These are phyloP conservation scores for Botrytis tulipae DNA, from an alignment of 2,329 filamentous ascomycete genomes.

Conservation along the genomic window DNA sequence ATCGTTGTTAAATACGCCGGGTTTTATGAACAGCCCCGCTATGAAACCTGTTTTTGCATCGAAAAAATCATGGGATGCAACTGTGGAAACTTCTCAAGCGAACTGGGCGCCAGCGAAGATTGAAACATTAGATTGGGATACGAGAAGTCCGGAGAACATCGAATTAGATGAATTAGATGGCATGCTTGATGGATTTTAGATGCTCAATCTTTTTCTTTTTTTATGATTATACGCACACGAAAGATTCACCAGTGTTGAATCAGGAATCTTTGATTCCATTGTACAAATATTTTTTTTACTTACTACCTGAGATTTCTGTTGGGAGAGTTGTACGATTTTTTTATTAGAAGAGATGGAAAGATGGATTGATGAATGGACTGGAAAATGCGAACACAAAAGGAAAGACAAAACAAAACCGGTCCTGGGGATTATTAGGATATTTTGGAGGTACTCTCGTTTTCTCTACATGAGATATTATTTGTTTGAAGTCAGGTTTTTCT, in stretches of 20 bases:
- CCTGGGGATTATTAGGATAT: background rate
- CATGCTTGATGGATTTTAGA: slow-evolving; percentile 66
- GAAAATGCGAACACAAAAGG: slow-evolving; percentile 4
- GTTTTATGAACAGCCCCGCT: slow-evolving; percentile 51
- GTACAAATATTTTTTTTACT: slow-evolving; percentile 12
- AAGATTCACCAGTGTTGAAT: slow-evolving; percentile 2
- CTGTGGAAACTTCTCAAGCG: slow-evolving; percentile 24
- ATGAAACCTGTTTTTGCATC: slow-evolving; percentile 48
- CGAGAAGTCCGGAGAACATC: slow-evolving; percentile 78
- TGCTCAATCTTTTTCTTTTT: background rate
- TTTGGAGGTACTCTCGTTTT: slow-evolving; percentile 13
- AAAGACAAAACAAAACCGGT: background rate
- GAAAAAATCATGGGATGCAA: slow-evolving; percentile 49
- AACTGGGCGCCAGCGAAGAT: slow-evolving; percentile 32
- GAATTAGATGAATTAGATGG: slow-evolving; percentile 92
- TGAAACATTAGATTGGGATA: slow-evolving; percentile 54
- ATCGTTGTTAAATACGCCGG: slow-evolving; percentile 21
- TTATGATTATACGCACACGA: slow-evolving; percentile 7
- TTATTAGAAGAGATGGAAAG: slow-evolving; percentile 11
- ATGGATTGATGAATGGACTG: background rate
- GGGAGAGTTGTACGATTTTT: slow-evolving; percentile 5
- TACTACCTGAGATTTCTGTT: background rate
- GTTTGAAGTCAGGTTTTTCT: background rate
- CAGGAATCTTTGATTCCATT: slow-evolving; percentile 8
- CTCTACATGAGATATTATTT: background rate